Base-by-base conservation (phyloP, 495 filamentous ascomycete species). In the Hypomontagnella submonticulosa region DNA sequence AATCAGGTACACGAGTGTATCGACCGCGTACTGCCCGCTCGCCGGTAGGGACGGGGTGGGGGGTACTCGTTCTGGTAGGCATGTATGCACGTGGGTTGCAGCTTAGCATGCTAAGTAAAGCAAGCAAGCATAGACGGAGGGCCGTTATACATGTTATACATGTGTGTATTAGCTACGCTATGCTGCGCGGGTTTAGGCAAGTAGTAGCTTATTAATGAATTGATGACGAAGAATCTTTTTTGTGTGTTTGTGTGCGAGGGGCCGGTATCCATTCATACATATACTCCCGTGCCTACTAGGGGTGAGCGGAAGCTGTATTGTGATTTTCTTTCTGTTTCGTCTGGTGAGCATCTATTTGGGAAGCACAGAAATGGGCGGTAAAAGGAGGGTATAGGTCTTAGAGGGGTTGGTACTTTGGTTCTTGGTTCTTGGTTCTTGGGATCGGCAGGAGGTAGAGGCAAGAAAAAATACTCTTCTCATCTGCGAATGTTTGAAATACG, bases 1-100 rank as follows among this genome's bases (percentile, higher is more conserved):
- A 4, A 33, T 19, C 32, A 75, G 73, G 57, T 73, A 12, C 65
- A 72, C n/a, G 70, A 63, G 18, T 67, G 64, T 61, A 53, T 75
- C 8, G 71, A 75, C n/a, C 59, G 30, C 27, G 66, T 53, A 49
- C 41, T 71, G 20, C 53, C 70, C 41, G 51, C 52, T 11, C 59
- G 64, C 42, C 60, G 67, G 66, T 74, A 73, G 61, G 57, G 47
- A 43, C 37, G 19, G 30, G 42, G 34, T 57, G 32, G 23, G 23
- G 32, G 57, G 11, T 52, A 36, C 9, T 30, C 27, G 27, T 6
- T 59, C 46, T 62, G 40, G 49, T 47, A 34, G n/a, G n/a, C n/a
- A n/a, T n/a, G n/a, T n/a, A n/a, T n/a, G n/a, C n/a, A n/a, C n/a
- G n/a, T n/a, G n/a, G n/a, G n/a, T n/a, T n/a, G n/a, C n/a, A n/a